phyloP scores from a whole-genome alignment of 169 alveolate genomes.

The Plasmodium reichenowi region DNA sequence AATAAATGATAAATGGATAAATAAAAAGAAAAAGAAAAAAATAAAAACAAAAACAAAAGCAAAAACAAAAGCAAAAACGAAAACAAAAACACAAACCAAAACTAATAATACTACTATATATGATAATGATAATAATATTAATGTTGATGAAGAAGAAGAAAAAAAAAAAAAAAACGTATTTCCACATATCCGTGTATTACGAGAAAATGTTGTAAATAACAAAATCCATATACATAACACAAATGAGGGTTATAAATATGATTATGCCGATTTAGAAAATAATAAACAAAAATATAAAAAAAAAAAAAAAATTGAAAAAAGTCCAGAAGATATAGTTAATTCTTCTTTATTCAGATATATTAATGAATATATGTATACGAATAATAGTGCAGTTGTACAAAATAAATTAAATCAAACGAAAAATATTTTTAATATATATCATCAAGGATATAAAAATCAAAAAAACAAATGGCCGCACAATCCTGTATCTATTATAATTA shows the following conservation, averaged over 20 bases:
- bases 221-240: background rate
- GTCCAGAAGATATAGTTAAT: slow-evolving; percentile 64
- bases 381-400: slow-evolving; percentile 32
- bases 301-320: slow-evolving; percentile 26
- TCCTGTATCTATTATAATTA: slow-evolving; percentile 78
- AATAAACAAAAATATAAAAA: slow-evolving; percentile 64
- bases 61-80: too few relatives aligned
- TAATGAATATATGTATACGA: slow-evolving; percentile 67
- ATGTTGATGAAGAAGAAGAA: background rate
- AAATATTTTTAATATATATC: slow-evolving; percentile 76
- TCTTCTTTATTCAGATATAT: slow-evolving; percentile 58
- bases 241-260: background rate
- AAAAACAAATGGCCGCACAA: slow-evolving; percentile 82
- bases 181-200: background rate
- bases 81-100: too few relatives aligned
- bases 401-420: slow-evolving; percentile 55
- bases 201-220: background rate
- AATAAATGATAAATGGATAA: background rate
- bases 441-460: slow-evolving; percentile 82
- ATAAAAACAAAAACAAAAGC: too few relatives aligned
- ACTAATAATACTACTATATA: background rate
- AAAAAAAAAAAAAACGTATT: background rate
- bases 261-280: slow-evolving; percentile 15
- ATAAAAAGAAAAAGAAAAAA: background rate
- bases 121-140: background rate